Conservation (phyloP, 1,139 yeast genomes). For the Geotrichum aggregatum region DNA sequence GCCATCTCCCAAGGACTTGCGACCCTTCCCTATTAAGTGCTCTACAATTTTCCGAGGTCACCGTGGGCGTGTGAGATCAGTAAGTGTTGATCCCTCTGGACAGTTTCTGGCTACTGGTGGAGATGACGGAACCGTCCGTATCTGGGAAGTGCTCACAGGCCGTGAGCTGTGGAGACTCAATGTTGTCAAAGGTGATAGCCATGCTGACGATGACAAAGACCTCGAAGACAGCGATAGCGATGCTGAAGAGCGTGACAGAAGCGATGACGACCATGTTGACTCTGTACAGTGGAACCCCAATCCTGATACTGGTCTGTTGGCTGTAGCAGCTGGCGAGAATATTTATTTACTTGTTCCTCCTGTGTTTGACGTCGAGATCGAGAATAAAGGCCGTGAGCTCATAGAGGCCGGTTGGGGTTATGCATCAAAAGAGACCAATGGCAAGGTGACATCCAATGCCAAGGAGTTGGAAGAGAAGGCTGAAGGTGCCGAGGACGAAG, state of each 20-base stretch:
- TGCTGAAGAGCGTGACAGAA: conserved; percentile 40
- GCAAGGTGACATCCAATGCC: conserved; percentile 43
- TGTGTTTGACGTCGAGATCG: conserved; percentile 80
- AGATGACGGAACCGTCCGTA: conserved; percentile 91
- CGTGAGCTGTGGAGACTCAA: conserved; percentile 75
- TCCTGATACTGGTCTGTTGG: conserved; percentile 62
- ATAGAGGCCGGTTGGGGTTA: conserved; percentile 93
- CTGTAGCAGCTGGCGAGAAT: conserved; percentile 78
- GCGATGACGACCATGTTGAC: conserved; percentile 69
- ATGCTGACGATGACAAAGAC: conserved; percentile 20
- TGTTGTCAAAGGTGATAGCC: conserved; percentile 39
- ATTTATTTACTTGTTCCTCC: conserved; percentile 83
- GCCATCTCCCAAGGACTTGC: conserved; percentile 92
- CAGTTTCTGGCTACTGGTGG: conserved; percentile 96
- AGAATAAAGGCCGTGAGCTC: conserved; percentile 71
- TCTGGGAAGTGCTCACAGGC: conserved; percentile 95
- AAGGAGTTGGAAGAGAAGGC: conserved; percentile 32
- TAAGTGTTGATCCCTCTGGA: conserved; percentile 85
- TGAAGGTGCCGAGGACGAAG: conserved; percentile 31
- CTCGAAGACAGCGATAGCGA: conserved; percentile 33
- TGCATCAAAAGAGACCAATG: conserved; percentile 49
- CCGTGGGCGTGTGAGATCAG: conserved; percentile 70
- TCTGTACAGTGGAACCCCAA: conserved; percentile 90
- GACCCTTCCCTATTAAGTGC: conserved; percentile 96
- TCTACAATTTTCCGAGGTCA: conserved; percentile 85